A percentile compares a stretch with the other conserved stretches of the same genome.
Conservation (phyloP, 768 basidiomycete genomes). For the Russula sp. region DNA sequence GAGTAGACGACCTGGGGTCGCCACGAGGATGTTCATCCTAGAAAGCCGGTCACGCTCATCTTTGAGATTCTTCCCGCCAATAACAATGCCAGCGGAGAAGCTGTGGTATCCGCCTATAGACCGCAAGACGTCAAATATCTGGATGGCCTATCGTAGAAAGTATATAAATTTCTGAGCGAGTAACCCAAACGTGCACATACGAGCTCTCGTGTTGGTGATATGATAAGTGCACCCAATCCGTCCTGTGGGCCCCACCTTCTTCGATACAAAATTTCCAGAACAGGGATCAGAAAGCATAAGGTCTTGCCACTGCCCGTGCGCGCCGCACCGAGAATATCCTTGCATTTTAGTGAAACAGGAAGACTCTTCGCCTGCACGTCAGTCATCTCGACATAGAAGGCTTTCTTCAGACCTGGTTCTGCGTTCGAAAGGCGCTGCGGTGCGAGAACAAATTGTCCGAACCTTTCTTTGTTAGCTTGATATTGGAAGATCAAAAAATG, state of each 20-base stretch:
- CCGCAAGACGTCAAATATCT: conserved; percentile 96
- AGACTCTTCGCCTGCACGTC: conserved; percentile 67
- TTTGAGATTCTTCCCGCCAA: conserved; percentile 93
- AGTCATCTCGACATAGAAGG: conserved; percentile 84
- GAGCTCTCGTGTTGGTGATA: conserved; percentile 91
- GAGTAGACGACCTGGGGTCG: conserved; percentile 89
- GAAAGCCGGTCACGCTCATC: conserved; percentile 86
- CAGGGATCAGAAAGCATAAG: conserved; percentile 66
- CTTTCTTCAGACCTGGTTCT: conserved; percentile 72
- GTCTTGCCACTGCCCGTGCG: conserved; percentile 74
- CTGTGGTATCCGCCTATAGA: conserved; percentile 87
- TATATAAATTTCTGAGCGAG: conserved; percentile 13
- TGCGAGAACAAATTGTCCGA: background rate
- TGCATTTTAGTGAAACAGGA: conserved; percentile 57
- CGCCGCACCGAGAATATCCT: conserved; percentile 67
- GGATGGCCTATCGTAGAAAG: conserved; percentile 65
- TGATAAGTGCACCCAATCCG: conserved; percentile 82
- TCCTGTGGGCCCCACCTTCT: conserved; percentile 70
- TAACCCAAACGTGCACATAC: conserved; percentile 44
- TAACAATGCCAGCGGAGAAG: conserved; percentile 93
- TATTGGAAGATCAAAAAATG: conserved; percentile 28
- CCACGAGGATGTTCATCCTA: conserved; percentile 98
- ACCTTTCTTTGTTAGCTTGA: conserved; percentile 31
- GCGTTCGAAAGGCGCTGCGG: background rate
- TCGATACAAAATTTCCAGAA: conserved; percentile 61